Conservation (phyloP, 2,329 filamentous ascomycete species). For the Claviceps quebecensis region DNA sequence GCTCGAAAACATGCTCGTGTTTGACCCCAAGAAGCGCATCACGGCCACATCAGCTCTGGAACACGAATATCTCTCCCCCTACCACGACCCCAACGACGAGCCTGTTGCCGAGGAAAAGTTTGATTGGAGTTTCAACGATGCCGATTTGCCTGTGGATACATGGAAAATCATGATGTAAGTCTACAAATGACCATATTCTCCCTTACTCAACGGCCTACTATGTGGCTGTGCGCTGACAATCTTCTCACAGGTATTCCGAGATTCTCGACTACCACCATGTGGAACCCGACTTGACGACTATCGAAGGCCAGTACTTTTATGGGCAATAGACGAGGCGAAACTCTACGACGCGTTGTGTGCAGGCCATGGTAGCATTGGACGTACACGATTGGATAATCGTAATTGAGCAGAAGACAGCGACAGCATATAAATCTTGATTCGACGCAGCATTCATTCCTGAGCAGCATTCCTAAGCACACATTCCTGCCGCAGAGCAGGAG, state of each 20-base stretch:
- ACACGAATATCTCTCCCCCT: conserved; percentile 88
- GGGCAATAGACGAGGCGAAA: conserved; percentile 18
- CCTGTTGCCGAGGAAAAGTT: conserved; percentile 94
- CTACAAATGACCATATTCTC: neutral
- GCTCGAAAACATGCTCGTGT: conserved; percentile 92
- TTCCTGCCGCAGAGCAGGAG: neutral
- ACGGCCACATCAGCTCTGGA: conserved; percentile 73
- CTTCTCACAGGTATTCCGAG: conserved; percentile 76
- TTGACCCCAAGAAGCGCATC: conserved; percentile 92
- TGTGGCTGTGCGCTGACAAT: neutral
- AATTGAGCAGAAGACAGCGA: conserved; percentile 1
- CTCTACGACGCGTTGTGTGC: neutral
- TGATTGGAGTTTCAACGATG: conserved; percentile 99
- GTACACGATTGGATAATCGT: conserved; percentile 5
- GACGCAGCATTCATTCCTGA: too few species aligned
- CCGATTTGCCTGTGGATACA: conserved; percentile 92
- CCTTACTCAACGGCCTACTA: too few species aligned
- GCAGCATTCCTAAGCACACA: neutral
- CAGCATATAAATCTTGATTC: conserved; percentile 4
- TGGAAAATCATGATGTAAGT: conserved; percentile 99
- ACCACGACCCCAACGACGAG: conserved; percentile 95
- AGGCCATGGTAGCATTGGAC: conserved; percentile 1
- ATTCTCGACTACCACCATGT: conserved; percentile 98
- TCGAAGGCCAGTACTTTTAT: conserved; percentile 25
- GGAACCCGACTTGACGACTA: conserved; percentile 35